phyloP scores from a whole-genome alignment of 2,329 filamentous ascomycete genomes.

The Aspergillus phoenicis region DNA sequence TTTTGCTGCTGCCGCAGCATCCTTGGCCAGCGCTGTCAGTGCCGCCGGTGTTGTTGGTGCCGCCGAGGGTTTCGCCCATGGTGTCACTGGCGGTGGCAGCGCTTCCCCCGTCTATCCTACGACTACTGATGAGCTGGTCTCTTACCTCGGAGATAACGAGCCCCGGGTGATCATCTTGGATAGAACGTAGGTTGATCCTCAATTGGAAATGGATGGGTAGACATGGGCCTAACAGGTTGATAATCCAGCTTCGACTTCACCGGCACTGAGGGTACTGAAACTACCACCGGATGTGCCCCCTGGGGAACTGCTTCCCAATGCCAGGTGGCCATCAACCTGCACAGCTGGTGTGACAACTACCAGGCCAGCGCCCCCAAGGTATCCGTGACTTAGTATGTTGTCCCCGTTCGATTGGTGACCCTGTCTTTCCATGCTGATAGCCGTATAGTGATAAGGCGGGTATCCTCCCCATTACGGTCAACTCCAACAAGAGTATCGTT shows the following conservation, averaged over 20 bases:
- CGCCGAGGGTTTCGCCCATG: conserved; percentile 54
- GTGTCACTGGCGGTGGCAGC: conserved; percentile 63
- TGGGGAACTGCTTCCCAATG: conserved; percentile 57
- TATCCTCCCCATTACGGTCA: conserved; percentile 53
- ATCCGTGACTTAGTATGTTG: conserved; percentile 38
- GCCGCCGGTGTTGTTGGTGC: conserved; percentile 29
- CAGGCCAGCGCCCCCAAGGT: conserved; percentile 54
- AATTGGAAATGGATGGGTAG: no score
- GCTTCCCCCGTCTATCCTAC: conserved; percentile 58
- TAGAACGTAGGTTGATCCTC: conserved; percentile 16
- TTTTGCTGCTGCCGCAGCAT: conserved; percentile 12
- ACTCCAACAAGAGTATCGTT: conserved; percentile 60
- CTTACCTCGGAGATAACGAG: conserved; percentile 58
- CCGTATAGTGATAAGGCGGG: conserved; percentile 53
- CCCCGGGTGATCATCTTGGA: conserved; percentile 58
- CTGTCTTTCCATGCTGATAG: not conserved
- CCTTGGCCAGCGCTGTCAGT: conserved; percentile 11
- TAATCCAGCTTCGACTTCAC: conserved; percentile 21
- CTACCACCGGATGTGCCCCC: conserved; percentile 59
- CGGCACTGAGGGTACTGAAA: conserved; percentile 42
- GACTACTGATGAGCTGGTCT: conserved; percentile 59
- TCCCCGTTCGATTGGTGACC: no score
- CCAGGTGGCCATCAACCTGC: conserved; percentile 63
- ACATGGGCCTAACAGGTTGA: not conserved
- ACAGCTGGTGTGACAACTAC: conserved; percentile 63